These are phyloP conservation scores for Kernera saxatilis DNA, from an alignment of 345 rosid species.

Conservation along the genomic window DNA sequence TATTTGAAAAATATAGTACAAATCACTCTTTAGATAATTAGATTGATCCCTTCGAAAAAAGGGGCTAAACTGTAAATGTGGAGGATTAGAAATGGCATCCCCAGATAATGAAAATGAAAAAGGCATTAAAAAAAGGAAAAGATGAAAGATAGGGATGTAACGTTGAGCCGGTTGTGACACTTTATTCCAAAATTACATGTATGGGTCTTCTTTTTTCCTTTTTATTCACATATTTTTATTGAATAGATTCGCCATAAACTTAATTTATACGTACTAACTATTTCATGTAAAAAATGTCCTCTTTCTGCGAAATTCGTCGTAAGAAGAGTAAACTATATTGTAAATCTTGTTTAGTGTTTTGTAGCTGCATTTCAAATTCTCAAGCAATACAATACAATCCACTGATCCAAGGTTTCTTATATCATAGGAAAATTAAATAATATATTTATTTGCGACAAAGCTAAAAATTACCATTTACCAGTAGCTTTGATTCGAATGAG, in stretches of 20 bases:
- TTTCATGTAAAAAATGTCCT: not conserved
- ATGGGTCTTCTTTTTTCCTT: slow-evolving; percentile 3
- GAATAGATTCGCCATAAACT: not conserved
- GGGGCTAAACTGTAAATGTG: not conserved
- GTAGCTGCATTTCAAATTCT: not conserved
- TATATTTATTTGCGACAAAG: not conserved
- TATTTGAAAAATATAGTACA: not conserved
- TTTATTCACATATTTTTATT: not conserved
- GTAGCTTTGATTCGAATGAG: not conserved
- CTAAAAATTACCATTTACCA: not conserved
- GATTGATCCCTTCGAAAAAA: not conserved
- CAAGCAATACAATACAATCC: not conserved
- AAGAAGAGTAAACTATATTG: not conserved
- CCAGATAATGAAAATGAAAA: not conserved
- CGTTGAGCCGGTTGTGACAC: slow-evolving; percentile 9
- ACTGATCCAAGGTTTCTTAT: not conserved
- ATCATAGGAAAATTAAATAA: not conserved
- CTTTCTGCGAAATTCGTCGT: not conserved
- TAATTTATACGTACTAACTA: not conserved
- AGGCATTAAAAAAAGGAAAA: not conserved
- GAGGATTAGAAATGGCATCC: not conserved
- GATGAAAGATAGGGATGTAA: slow-evolving; percentile 2
- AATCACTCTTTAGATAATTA: not conserved
- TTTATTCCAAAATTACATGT: slow-evolving; percentile 27
- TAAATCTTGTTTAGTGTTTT: not conserved